Evolutionary conservation across 2,329 filamentous ascomycete genomes (phyloP), one percentile per base, ranked within the genome.

Genomic region (Aspergillus sp.): DNA sequence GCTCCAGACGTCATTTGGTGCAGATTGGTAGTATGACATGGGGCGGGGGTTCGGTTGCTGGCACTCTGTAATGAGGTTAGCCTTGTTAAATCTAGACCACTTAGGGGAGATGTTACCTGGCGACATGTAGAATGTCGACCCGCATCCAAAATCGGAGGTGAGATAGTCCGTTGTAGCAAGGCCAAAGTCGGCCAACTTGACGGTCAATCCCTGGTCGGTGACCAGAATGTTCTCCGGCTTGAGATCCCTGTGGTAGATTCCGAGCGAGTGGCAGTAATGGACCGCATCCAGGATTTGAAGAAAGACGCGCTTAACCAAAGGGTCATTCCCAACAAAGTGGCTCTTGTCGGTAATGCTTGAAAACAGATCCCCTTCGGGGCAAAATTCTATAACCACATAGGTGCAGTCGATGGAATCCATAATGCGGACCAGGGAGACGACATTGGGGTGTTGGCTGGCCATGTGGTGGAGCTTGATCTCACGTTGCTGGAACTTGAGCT

Each of bases 101-200:
- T 50, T 34, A 30, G 26, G 22, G 17, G 26, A 11, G 26, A 39
- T 38, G 49, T 32, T 89, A 97, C 93, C 93, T 85, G 95, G 95
- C 71, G 92, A 96, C 95, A 98, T 99, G 80, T 99, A 99, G 71
- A 98, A 98, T 13, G 93, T 98, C 32, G 95, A 98, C 62, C 95
- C 95, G 74, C 95, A 99, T 70, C 95, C 95, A 76, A 96, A 97
- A 75, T 99, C 95, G 67, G 92, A 89, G 63, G 93, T 96, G 65
- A 88, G 82, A 64, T 86, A 83, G 64, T 93, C 90, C 57, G 86
- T 87, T 22, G 92, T 98, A 58, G 95, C 95, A 55, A 99, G 85
- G 72, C 95, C 95, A 82, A 99, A 99, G 77, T 99, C 95, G 64
- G 93, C 95, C 64, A 99, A 85, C 80, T 98, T 96, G 71, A 96